Evolutionary conservation across 2,329 filamentous ascomycete species (phyloP), one percentile per base, ranked within the genome.

Genomic region (Aspergillus japonicus): DNA sequence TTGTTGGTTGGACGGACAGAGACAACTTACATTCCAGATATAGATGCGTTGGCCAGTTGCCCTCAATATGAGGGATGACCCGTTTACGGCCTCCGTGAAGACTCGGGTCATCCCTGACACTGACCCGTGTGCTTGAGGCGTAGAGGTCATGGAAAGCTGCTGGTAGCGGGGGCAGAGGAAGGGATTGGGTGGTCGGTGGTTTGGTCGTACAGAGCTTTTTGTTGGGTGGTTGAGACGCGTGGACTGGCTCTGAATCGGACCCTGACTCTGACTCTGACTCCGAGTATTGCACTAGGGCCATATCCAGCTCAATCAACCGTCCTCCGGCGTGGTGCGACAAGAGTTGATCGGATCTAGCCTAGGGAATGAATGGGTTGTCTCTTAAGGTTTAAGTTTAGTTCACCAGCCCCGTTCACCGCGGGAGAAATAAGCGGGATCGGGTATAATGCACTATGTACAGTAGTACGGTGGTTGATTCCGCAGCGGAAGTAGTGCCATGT

Each of bases 31-130:
- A 99, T 79, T 98, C 94, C 58, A 96, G 81, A 74, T 96, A 98
- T 50, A 98, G 73, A 76, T 98, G 94, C 35, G 88, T 92, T 1
- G 94, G 92, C 95, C 95, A 99, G 74, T 92, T 91, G 61, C 95
- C 95, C 60, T 87, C 85, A 26, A 94, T 81, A 76, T 99, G 95
- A 24, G 94, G 93, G 52, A 87, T 90, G 59, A 89, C 85, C 47
- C 95, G 86, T 71, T 88, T 91, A 50, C 94, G 87, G 56, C 95
- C 95, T 33, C 89, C 89, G 74, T 99, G 95, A 59, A 98, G 81
- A 61, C 83, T 82, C 1, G 94, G 92, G 71, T 96, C 90, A 76
- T 98, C 95, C 67, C 81, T 83, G 47, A 89, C 88, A 75, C 89
- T 91, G 63, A 89, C 82, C 63, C 94, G 87, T 54, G 90, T 88